Evolutionary conservation across 2,329 filamentous ascomycete species (phyloP), one percentile per base, ranked within the genome.

Genomic region (Bisporella sp.): DNA sequence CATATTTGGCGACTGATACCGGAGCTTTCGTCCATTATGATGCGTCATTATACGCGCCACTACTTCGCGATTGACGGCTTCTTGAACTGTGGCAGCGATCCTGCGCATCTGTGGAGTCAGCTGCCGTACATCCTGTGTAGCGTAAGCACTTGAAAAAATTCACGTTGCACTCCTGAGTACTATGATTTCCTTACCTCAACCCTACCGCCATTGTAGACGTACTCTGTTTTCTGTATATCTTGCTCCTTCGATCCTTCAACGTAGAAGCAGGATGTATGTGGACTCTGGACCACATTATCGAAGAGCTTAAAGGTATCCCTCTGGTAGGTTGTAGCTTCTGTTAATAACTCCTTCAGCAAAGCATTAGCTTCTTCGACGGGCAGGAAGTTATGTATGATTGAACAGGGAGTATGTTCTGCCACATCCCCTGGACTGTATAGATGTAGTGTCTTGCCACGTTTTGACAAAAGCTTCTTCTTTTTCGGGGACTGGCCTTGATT

Each of bases 361-460:
- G 76, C 74, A 56, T 89, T 85, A 39, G 93, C 92, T 52, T 87
- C 75, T 2, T 83, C 73, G 0, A 74, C 31, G 0, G 89, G 82
- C 0, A 99, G 73, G 59, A 97, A 96, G 62, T 96, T 93, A 68
- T 95, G 90, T 49, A 96, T 82, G 57, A 97, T 87, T 8, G 88
- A 91, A 69, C 91, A 96, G 1, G 93, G 90, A 0, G 92, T 96
- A 63, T 95, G 79, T 29, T 79, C 76, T 45, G 88, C 85, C 43
- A 97, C 81, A 59, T 96, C 90, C 39, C 81, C 74, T 0, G 91
- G 87, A 41, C 87, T 82, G 67, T 87, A 97, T 0, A 97, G 73
- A 63, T 92, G 87, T 2, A 97, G 69, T 0, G 92, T 96, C 59
- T 82, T 81, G 9, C 91, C 92, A 64, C 85, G 95, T 61, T 80